These are phyloP conservation scores for Singerocomus rubriflavus DNA, from an alignment of 1,284 basidiomycete genomes.

Conservation along the genomic window DNA sequence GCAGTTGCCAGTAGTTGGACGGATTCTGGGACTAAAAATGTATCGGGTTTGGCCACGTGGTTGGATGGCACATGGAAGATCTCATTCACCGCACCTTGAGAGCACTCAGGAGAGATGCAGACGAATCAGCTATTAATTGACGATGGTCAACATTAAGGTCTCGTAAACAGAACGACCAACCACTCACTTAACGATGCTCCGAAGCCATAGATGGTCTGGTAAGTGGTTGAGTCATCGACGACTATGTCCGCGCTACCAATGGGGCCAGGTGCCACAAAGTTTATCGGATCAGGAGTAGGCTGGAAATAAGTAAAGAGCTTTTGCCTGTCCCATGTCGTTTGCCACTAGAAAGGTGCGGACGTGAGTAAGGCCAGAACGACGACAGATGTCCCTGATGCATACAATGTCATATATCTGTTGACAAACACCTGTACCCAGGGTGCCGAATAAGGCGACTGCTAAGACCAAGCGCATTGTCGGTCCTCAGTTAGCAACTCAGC, in stretches of 20 bases:
- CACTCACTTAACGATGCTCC: conserved; percentile 47
- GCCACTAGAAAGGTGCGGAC: conserved; percentile 41
- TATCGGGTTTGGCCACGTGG: conserved; percentile 2
- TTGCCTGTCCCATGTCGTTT: conserved; percentile 59
- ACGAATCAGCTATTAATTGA: conserved; percentile 44
- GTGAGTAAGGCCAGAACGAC: conserved; percentile 3
- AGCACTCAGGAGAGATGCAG: conserved; percentile 43
- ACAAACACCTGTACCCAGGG: conserved; percentile 17
- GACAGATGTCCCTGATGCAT: conserved; percentile 7
- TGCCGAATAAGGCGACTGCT: conserved; percentile 12
- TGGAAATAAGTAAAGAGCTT: conserved; percentile 47
- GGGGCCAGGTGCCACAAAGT: conserved; percentile 45
- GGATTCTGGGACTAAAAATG: conserved; percentile 39
- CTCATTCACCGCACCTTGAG: conserved; percentile 39
- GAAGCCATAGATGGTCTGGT: conserved; percentile 48
- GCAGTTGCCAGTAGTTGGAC: conserved; percentile 42
- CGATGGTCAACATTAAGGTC: not conserved
- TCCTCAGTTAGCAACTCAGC: not conserved
- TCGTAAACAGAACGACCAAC: conserved; percentile 3
- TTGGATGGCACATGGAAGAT: not conserved
- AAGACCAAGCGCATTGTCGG: conserved; percentile 19
- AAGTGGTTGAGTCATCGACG: conserved; percentile 39
- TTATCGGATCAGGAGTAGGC: conserved; percentile 46
- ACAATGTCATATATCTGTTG: conserved; percentile 38
- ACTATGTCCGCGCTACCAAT: conserved; percentile 45